These are phyloP conservation scores for Ascochyta koolunga DNA, from an alignment of 2,329 filamentous ascomycete species.

Conservation along the genomic window DNA sequence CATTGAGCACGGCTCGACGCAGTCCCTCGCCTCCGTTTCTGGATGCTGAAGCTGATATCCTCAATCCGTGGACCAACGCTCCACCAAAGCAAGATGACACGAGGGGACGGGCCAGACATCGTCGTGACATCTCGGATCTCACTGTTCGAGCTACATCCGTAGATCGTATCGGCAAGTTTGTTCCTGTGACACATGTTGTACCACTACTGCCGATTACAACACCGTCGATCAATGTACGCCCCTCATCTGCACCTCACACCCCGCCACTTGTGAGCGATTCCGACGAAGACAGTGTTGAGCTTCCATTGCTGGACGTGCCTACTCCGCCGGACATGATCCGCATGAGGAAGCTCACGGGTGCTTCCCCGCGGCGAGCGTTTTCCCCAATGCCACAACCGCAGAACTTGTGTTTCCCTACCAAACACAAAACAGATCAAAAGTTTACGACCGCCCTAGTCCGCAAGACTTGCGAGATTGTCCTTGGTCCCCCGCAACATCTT, in stretches of 20 bases:
- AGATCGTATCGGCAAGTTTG: slow-evolving; percentile 18
- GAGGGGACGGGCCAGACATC: slow-evolving; percentile 41
- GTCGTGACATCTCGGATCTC: slow-evolving; percentile 45
- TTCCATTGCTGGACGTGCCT: slow-evolving; percentile 45
- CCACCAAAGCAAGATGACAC: slow-evolving; percentile 20
- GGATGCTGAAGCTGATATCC: slow-evolving; percentile 37
- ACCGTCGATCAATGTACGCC: slow-evolving; percentile 27
- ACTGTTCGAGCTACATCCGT: slow-evolving; percentile 39
- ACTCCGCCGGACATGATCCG: slow-evolving; percentile 49
- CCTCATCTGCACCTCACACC: slow-evolving; percentile 49
- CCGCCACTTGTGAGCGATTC: slow-evolving; percentile 54
- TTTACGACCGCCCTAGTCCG: slow-evolving; percentile 67
- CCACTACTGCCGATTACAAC: slow-evolving; percentile 24
- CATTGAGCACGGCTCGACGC: slow-evolving; percentile 32
- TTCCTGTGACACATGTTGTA: slow-evolving; percentile 32
- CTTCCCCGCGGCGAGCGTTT: slow-evolving; percentile 63
- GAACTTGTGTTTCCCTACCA: slow-evolving; percentile 65
- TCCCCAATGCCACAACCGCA: slow-evolving; percentile 72
- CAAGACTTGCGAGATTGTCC: slow-evolving; percentile 76
- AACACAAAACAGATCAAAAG: slow-evolving; percentile 46
- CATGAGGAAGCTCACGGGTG: slow-evolving; percentile 54
- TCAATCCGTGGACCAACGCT: slow-evolving; percentile 37
- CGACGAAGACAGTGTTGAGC: slow-evolving; percentile 52
- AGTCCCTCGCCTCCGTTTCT: slow-evolving; percentile 29
- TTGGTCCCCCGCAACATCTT: slow-evolving; percentile 81